Base-by-base conservation (phyloP, 805 yeast species). In the Yarrowia sp. region DNA sequence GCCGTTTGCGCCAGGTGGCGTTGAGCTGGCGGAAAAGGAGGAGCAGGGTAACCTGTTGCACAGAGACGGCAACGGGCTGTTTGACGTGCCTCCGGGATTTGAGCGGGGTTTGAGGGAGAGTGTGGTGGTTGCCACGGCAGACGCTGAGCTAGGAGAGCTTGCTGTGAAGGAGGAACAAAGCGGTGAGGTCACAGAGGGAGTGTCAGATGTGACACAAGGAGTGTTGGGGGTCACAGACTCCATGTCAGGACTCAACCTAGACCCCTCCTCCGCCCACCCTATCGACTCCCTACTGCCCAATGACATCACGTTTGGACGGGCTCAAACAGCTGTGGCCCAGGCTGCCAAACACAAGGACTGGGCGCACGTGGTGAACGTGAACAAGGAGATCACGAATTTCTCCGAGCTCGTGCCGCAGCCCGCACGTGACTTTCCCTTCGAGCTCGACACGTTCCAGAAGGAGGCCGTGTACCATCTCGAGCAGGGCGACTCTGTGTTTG, bases 401-500 rank as follows among this genome's bases (percentile, higher is more conserved):
- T 82, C 85, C 19, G 97, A 93, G 73, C 80, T 95, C 63, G 92
- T 95, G 7, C 98, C 99, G 0, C 87, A 90, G 70, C 94, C 94
- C 81, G 99, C 99, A 0, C 81, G 97, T 65, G 86, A 83, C 50
- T 95, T 97, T 95, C 98, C 99, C 0, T 95, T 95, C 74, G 94
- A 92, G 76, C 82, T 95, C 56, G 99, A 95, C 79, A 88, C 90
- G 40, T 95, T 95, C 79, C 99, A 95, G 76, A 92, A 95, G 75
- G 98, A 95, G 78, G 99, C 99, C 0, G 90, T 95, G 0, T 95
- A 90, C 75, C 98, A 93, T 77, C 81, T 95, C 70, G 99, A 95
- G 75, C 97, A 92, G 77, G 98, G 98, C 44, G 99, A 95, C 75
- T 94, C 98, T 9, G 99, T 95, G 3, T 95, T 95, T 78, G 97